Base-by-base conservation (phyloP, 441 rosid genomes). In the Flueggea neowawraea region DNA sequence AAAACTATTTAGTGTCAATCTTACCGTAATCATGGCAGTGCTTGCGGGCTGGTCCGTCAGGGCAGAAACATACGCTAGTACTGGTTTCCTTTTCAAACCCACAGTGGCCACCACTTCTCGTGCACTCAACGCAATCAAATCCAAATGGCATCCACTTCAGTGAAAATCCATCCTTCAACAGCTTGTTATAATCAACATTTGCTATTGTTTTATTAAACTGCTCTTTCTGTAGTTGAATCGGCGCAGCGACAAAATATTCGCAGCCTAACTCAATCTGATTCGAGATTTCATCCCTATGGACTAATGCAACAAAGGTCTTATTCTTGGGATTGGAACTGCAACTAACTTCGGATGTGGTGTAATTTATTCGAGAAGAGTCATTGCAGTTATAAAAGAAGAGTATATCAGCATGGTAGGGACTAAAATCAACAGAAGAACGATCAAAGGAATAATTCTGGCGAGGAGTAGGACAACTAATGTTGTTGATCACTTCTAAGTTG, bases 31-130 rank as follows among this genome's bases (percentile, higher is more conserved):
- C 44, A 41, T 47, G n/a, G 67, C 76, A 75, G 68, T 31, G 9
- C 52, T 6, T 55, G 54, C 2, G 63, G 44, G 71, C 16, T 12
- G 61, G 13, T 65, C 69, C 63, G 44, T 62, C 75, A 2, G 67
- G 69, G 54, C 80, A 78, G 64, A 59, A 75, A 39, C 80, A 75
- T 6, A 52, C 51, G 47, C 60, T 58, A 2, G 55, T 43, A 51
- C 60, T 58, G 1, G 54, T 43, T 12, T 17, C 59, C 4, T 28
- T 58, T 3, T 66, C 63, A 53, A 68, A 63, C 53, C 85, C 80
- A 53, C 79, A 78, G 5, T n/a, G 52, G n/a, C 79, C 82, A 3
- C 74, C 74, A 16, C 75, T 75, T 31, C 9, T 31, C 9, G 3
- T 63, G 70, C 80, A 75, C 10, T 45, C 9, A 31, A 16, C 55